Conservation (phyloP, 2,329 filamentous ascomycete species). For the Fusarium odoratissimum region DNA sequence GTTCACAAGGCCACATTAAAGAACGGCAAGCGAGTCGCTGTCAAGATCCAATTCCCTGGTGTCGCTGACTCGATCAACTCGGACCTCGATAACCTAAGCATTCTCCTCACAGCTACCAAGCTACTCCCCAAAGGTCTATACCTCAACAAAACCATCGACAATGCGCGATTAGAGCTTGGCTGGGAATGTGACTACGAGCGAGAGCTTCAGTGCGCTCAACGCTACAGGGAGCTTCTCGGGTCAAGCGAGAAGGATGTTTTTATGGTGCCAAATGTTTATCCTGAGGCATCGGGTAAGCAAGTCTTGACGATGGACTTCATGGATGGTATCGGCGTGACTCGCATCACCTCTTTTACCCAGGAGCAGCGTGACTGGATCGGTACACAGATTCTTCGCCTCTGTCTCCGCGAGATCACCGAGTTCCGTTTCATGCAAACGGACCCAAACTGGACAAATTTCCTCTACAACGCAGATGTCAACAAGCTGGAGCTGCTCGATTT, state of each 20-base stretch:
- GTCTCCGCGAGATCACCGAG: slow-evolving; percentile 90
- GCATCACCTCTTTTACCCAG: slow-evolving; percentile 79
- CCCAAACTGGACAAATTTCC: slow-evolving; percentile 99
- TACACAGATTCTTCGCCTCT: slow-evolving; percentile 90
- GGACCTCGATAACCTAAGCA: slow-evolving; percentile 90
- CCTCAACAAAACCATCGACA: slow-evolving; percentile 96
- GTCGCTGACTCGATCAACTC: slow-evolving; percentile 97
- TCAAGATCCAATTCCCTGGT: slow-evolving; percentile 98
- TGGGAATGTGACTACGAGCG: slow-evolving; percentile 98
- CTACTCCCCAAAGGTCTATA: slow-evolving; percentile 92
- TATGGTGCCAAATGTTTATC: slow-evolving; percentile 80
- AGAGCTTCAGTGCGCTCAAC: slow-evolving; percentile 82
- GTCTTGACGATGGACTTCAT: slow-evolving; percentile 96
- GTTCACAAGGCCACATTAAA: slow-evolving; percentile 88
- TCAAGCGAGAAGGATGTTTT: slow-evolving; percentile 74
- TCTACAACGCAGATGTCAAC: slow-evolving; percentile 79
- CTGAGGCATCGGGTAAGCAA: slow-evolving; percentile 83
- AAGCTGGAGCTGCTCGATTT: slow-evolving; percentile 95
- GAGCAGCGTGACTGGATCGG: slow-evolving; percentile 95
- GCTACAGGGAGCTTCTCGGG: slow-evolving; percentile 79
- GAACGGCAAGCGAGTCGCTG: slow-evolving; percentile 81
- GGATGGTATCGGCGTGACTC: slow-evolving; percentile 86
- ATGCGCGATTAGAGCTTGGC: slow-evolving; percentile 88
- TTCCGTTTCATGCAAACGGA: slow-evolving; percentile 99
- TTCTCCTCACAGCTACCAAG: slow-evolving; percentile 90